phyloP scores from a whole-genome alignment of 139 green algal genomes.

The Astrephomene gubernaculifera region DNA sequence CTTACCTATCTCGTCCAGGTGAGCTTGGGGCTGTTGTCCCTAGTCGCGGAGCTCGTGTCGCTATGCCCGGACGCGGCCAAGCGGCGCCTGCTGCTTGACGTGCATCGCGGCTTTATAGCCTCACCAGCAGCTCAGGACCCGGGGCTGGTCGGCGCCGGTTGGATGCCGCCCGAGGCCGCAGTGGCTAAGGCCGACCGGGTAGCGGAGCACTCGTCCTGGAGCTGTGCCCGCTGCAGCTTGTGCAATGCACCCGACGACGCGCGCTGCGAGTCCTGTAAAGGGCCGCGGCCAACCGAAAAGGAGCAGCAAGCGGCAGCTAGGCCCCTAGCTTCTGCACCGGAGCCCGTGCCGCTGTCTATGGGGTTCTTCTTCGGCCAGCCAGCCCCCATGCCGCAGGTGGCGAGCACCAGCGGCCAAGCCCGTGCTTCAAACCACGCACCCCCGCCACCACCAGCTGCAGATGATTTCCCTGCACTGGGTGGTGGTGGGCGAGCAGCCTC shows the following conservation, averaged over 20 bases:
- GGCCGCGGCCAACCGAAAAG: neutral
- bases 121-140: slow-evolving; percentile 36
- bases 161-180: slow-evolving; percentile 81
- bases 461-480: slow-evolving; percentile 40
- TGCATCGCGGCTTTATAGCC: slow-evolving; percentile 62
- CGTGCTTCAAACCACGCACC: neutral
- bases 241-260: slow-evolving; percentile 46
- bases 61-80: slow-evolving; percentile 70
- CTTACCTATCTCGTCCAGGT: slow-evolving; percentile 50
- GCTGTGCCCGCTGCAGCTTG: slow-evolving; percentile 42
- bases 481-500: neutral
- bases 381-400: neutral
- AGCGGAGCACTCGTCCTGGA: slow-evolving; percentile 37
- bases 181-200: slow-evolving; percentile 63
- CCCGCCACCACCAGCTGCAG: neutral
- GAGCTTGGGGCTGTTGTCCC: slow-evolving; percentile 63
- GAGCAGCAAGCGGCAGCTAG: slow-evolving; percentile 4
- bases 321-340: no score
- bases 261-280: slow-evolving; percentile 39
- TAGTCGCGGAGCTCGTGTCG: slow-evolving; percentile 77
- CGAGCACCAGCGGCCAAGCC: neutral
- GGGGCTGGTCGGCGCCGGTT: slow-evolving; percentile 49
- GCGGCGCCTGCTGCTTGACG: slow-evolving; percentile 66
- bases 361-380: neutral
- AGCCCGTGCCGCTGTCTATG: neutral